phyloP scores from a whole-genome alignment of 768 basidiomycete genomes.

The Pholiota conissans region DNA sequence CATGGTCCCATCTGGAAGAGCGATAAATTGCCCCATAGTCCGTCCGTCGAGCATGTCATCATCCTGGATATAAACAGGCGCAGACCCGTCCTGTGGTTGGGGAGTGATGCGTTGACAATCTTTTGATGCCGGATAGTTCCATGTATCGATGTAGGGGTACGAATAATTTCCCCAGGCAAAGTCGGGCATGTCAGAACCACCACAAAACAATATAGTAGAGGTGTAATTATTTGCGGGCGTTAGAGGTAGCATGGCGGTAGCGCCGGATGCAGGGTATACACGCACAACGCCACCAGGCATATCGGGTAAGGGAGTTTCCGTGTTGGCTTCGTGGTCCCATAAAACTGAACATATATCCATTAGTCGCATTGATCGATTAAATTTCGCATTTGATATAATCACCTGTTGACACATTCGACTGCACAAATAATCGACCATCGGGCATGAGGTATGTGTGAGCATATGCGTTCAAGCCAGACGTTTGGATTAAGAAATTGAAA shows the following conservation, averaged over 20 bases:
- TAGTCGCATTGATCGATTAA: not conserved
- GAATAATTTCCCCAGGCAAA: slow-evolving; percentile 77
- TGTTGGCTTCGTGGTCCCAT: slow-evolving; percentile 44
- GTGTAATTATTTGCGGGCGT: slow-evolving; percentile 87
- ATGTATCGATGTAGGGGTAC: slow-evolving; percentile 72
- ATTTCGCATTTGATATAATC: slow-evolving; percentile 23
- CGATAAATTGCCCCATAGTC: slow-evolving; percentile 92
- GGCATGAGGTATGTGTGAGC: slow-evolving; percentile 74
- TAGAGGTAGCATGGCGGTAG: slow-evolving; percentile 86
- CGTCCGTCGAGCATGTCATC: slow-evolving; percentile 74
- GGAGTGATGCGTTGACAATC: slow-evolving; percentile 88
- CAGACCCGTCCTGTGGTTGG: slow-evolving; percentile 70
- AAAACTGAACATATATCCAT: slow-evolving; percentile 18
- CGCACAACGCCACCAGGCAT: slow-evolving; percentile 77
- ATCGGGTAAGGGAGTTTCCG: slow-evolving; percentile 62
- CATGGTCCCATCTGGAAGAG: slow-evolving; percentile 76
- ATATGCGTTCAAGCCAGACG: slow-evolving; percentile 79
- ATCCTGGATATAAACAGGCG: slow-evolving; percentile 63
- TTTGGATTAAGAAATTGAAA: slow-evolving; percentile 68
- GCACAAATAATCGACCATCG: slow-evolving; percentile 78
- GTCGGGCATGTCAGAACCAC: slow-evolving; percentile 79
- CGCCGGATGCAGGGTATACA: slow-evolving; percentile 90
- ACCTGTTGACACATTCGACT: slow-evolving; percentile 81
- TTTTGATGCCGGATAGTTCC: slow-evolving; percentile 63
- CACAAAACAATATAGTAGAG: slow-evolving; percentile 88